phyloP scores from a whole-genome alignment of 2,329 filamentous ascomycete species.

The Fusarium nanum region DNA sequence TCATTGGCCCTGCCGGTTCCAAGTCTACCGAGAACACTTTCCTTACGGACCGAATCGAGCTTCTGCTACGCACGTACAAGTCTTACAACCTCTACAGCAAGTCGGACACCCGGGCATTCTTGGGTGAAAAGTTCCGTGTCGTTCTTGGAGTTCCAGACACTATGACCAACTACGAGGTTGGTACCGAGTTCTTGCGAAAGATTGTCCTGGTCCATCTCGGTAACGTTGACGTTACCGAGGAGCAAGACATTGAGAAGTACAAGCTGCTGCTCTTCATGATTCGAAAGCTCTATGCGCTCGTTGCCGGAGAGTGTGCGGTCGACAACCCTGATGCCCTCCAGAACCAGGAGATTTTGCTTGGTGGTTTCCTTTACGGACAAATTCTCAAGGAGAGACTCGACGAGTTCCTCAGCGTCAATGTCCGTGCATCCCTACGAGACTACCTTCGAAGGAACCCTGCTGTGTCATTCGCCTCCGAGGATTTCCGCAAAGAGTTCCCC shows the following conservation, averaged over 20 bases:
- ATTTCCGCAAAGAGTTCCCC: conserved; percentile 84
- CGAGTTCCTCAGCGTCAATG: conserved; percentile 76
- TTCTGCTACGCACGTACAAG: conserved; percentile 93
- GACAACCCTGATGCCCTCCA: conserved; percentile 98
- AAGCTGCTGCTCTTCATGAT: conserved; percentile 95
- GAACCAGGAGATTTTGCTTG: conserved; percentile 93
- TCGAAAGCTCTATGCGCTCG: conserved; percentile 91
- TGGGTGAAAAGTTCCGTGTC: conserved; percentile 91
- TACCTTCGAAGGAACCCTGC: conserved; percentile 67
- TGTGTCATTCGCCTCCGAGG: conserved; percentile 80
- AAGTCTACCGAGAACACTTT: conserved; percentile 89
- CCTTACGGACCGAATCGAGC: conserved; percentile 91
- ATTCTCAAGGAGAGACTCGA: conserved; percentile 95
- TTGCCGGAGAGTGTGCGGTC: conserved; percentile 89
- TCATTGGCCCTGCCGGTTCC: conserved; percentile 82
- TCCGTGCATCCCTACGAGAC: conserved; percentile 66
- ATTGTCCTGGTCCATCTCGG: conserved; percentile 94
- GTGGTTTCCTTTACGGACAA: conserved; percentile 93
- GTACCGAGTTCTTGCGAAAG: conserved; percentile 88
- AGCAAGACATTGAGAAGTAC: conserved; percentile 92
- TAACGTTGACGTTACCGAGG: conserved; percentile 83
- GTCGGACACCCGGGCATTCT: conserved; percentile 83
- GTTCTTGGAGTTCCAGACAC: conserved; percentile 87
- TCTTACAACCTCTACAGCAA: conserved; percentile 85
- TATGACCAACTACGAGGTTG: conserved; percentile 87